Evolutionary conservation across 2,329 filamentous ascomycete species (phyloP), one percentile per base, ranked within the genome.

Genomic region (Monosporascus sp.): DNA sequence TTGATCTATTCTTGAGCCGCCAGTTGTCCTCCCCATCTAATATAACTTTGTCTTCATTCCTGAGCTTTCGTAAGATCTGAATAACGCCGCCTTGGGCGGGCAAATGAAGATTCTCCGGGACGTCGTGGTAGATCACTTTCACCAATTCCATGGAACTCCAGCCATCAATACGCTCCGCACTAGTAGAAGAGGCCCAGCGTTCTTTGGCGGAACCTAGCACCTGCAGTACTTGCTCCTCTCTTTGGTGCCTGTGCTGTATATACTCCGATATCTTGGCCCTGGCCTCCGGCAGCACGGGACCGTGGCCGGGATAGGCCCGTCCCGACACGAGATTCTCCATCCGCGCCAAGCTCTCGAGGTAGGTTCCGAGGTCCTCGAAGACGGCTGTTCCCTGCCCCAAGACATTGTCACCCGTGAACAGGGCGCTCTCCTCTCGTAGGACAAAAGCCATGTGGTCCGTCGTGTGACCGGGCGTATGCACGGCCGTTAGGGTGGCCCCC

Each of bases 381-480:
- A 94, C 89, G 3, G 88, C 85, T 2, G 89, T 95, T 14, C 91
- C 91, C 55, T 96, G 89, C 1, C 91, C 91, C 2, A 96, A 78
- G 2, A 96, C 87, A 66, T 93, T 95, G 70, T 96, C 91, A 7
- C 87, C 91, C 0, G 91, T 95, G 69, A 96, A 94, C 74, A 96
- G 84, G 41, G 89, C 86, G 61, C 90, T 80, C 64, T 96, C 78
- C 79, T 95, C 89, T 46, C 86, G 80, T 5, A 96, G 71, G 5
- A 91, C 68, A 60, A 96, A 86, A 19, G 80, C 83, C 78, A 92
- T 87, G 68, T 97, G 93, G 65, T 97, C 92, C 3, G 75, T 75
- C 0, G 92, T 88, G 68, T 97, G 92, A 1, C 93, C 80, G 2
- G 78, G 80, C 5, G 75, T 77, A 59, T 79, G 71, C 48, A 67